These are phyloP conservation scores for Echites panduratus DNA, from an alignment of 257 asterid species.

Conservation along the genomic window DNA sequence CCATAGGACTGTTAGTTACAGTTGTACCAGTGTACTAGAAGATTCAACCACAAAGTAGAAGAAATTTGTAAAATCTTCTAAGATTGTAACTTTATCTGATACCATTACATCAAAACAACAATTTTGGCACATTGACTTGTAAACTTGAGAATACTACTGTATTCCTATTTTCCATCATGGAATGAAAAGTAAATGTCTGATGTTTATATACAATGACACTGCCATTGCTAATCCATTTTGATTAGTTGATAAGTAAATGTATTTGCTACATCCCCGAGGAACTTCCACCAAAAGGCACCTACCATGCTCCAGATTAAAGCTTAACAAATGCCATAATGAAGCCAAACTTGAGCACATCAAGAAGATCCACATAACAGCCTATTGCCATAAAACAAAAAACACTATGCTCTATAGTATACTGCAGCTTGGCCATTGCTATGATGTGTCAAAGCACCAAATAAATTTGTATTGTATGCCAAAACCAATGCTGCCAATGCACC, in stretches of 20 bases:
- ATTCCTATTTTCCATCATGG: neutral
- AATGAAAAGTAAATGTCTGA: neutral
- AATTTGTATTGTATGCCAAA: slow-evolving; percentile 81
- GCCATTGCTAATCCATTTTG: neutral
- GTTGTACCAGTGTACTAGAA: neutral
- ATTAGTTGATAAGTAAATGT: neutral
- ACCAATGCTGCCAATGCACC: slow-evolving; percentile 76
- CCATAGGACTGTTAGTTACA: neutral
- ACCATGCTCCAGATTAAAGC: slow-evolving; percentile 73
- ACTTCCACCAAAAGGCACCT: slow-evolving; percentile 92
- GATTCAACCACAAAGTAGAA: neutral
- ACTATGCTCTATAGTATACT: slow-evolving; percentile 80
- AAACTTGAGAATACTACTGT: neutral
- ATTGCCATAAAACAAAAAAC: slow-evolving; percentile 27
- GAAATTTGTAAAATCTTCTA: neutral
- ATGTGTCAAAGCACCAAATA: slow-evolving; percentile 92
- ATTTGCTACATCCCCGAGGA: slow-evolving; percentile 41
- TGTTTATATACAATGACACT: neutral
- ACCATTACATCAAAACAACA: neutral
- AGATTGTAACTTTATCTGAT: neutral
- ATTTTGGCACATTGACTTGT: neutral
- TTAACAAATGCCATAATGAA: slow-evolving; percentile 76
- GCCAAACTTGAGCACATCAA: slow-evolving; percentile 78
- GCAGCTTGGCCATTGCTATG: slow-evolving; percentile 99
- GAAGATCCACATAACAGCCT: slow-evolving; percentile 95